Evolutionary conservation across 2,329 filamentous ascomycete species (phyloP).

Genomic region (Albifimbria verrucaria): DNA sequence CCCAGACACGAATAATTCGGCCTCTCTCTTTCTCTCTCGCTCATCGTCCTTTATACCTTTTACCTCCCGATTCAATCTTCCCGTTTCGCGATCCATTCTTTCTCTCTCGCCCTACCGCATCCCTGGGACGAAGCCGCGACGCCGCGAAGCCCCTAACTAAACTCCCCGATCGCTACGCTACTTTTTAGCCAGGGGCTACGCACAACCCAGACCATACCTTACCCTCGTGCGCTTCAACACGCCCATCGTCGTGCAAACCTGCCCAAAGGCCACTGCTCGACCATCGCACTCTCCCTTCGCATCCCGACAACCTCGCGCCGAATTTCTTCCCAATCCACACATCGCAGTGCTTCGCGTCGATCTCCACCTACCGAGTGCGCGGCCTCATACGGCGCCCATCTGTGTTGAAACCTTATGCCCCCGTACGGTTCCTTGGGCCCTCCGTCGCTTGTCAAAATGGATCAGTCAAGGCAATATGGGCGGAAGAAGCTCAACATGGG

Average conservation of each 20-base stretch:
- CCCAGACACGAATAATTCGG: neutral
- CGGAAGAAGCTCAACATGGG: constrained; percentile 69
- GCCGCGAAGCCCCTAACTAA: neutral
- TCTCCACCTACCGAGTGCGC: too few species aligned
- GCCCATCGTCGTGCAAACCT: neutral
- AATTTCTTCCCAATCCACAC: too few species aligned
- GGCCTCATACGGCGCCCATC: constrained; percentile 1
- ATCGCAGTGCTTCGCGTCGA: too few species aligned
- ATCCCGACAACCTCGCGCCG: too few species aligned
- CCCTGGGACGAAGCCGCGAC: neutral
- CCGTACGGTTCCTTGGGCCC: constrained; percentile 70
- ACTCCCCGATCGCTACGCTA: neutral
- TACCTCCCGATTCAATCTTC: too few species aligned
- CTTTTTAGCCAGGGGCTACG: neutral
- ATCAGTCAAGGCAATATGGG: constrained; percentile 60
- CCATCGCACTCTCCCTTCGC: too few species aligned
- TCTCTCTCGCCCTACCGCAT: neutral
- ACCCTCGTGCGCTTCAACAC: neutral
- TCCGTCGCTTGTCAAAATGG: constrained; percentile 78
- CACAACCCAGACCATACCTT: too few species aligned
- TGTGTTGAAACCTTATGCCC: constrained; percentile 57
- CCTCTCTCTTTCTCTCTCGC: neutral
- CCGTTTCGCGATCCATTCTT: neutral
- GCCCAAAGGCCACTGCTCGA: too few species aligned
- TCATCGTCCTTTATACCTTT: neutral